A percentile compares a stretch with the other conserved stretches of the same genome.
These are phyloP conservation scores for Cadophora sp. DNA, from an alignment of 2,329 filamentous ascomycete genomes.

Conservation along the genomic window DNA sequence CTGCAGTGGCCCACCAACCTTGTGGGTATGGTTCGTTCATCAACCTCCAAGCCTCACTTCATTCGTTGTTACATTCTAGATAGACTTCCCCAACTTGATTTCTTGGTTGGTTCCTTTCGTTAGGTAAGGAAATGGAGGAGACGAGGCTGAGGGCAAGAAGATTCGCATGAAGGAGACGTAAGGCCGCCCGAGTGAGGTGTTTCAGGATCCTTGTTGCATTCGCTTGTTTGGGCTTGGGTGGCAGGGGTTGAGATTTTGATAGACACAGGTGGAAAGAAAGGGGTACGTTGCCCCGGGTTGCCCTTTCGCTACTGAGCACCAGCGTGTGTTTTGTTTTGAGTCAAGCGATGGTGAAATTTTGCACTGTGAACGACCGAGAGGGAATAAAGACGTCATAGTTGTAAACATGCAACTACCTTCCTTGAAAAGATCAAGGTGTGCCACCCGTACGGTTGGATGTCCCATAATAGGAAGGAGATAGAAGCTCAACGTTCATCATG, in stretches of 20 bases:
- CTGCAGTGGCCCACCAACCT: too few species aligned
- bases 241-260: slow-evolving; percentile 2
- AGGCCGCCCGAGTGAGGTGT: background rate
- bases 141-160: background rate
- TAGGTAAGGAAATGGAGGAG: background rate
- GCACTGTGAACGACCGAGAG: too few species aligned
- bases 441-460: too few species aligned
- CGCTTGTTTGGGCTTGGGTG: background rate
- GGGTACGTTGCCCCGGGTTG: background rate
- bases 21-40: background rate
- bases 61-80: too few species aligned
- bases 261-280: slow-evolving; percentile 3
- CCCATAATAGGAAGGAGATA: too few species aligned
- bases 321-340: background rate
- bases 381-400: background rate
- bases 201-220: slow-evolving; percentile 13
- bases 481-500: too few species aligned
- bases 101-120: background rate
- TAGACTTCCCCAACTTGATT: too few species aligned
- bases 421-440: background rate
- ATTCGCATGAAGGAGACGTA: slow-evolving; percentile 1
- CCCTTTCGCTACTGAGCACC: background rate
- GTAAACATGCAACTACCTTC: background rate
- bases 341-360: background rate
- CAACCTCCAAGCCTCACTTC: background rate